These are phyloP conservation scores for Curvularia eragrostidis DNA, from an alignment of 2,329 filamentous ascomycete species.

Conservation along the genomic window DNA sequence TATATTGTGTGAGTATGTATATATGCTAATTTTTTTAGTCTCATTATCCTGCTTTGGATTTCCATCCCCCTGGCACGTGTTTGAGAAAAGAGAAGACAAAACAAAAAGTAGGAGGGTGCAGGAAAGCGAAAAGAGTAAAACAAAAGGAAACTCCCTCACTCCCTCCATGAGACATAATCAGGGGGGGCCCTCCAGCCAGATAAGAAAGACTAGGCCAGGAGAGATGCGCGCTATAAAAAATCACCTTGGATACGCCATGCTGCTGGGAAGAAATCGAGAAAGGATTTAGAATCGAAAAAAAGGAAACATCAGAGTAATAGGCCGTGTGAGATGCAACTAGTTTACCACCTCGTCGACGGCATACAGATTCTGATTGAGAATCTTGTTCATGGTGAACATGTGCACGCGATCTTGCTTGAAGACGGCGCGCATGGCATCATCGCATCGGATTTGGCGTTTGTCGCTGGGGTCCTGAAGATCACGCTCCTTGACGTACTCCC, in stretches of 20 bases:
- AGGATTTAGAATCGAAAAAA: neutral
- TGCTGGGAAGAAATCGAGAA: neutral
- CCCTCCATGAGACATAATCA: no score
- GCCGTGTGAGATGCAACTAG: neutral
- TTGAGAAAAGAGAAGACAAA: no score
- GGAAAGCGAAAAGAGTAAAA: no score
- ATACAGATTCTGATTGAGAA: conserved; percentile 88
- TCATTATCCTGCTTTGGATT: no score
- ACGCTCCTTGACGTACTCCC: conserved; percentile 90
- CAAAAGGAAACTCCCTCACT: no score
- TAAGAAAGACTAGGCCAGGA: neutral
- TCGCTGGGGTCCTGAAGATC: conserved; percentile 89
- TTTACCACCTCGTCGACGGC: conserved; percentile 70
- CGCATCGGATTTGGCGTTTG: conserved; percentile 91
- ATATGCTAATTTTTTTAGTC: no score
- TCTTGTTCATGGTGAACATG: conserved; percentile 99
- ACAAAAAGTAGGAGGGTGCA: no score
- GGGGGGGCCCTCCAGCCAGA: neutral
- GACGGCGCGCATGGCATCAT: conserved; percentile 87
- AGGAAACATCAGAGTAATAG: neutral
- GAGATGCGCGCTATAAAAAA: neutral
- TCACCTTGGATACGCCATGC: neutral
- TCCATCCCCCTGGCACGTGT: no score
- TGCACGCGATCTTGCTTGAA: conserved; percentile 92
- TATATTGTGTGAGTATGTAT: no score